Base-by-base conservation (phyloP, 805 yeast genomes). In the Yarrowia divulgata region DNA sequence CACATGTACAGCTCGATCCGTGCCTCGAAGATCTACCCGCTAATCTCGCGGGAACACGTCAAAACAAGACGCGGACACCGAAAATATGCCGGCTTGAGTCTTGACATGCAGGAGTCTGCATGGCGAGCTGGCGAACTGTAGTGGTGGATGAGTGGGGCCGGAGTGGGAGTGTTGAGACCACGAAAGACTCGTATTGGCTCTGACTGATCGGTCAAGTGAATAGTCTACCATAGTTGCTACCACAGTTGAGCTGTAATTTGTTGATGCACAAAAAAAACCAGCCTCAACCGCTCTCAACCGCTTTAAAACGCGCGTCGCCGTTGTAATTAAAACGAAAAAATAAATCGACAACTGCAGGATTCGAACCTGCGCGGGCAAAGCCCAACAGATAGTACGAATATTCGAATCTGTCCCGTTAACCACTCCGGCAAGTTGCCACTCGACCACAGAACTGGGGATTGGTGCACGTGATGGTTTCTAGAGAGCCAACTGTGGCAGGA, bases 321-420 rank as follows among this genome's bases (percentile, higher is more conserved):
- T 12, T 16, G 49, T 8, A 6, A 19, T 16, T 8, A 1, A 2
- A 37, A 14, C 14, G 0, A 12, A 6, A 1, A 42, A 57, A 55
- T 23, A 57, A 42, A 32, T 62, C 77, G 77, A 74, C 75, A 74
- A 71, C 76, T 72, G 77, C 77, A 75, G 77, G 77, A 75, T 73
- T 75, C 77, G 77, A 75, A 75, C 77, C 77, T 75, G 72, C 77
- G 77, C 77, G 77, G 74, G 77, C 76, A 71, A 68, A 75, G 72
- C 77, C 74, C 77, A 75, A 62, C 64, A 57, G 64, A 57, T 57
- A 57, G 64, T 57, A 57, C 64, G 64, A 32, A 42, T 42, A 57
- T 57, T 57, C 64, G 64, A 57, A 57, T 57, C 64, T 57, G 64
- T 57, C 64, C 64, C 64, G 64, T 57, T 57, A 57, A 57, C 64